Evolutionary conservation across 2,329 filamentous ascomycete genomes (phyloP).

Genomic region (Rutstroemia sydowiana): DNA sequence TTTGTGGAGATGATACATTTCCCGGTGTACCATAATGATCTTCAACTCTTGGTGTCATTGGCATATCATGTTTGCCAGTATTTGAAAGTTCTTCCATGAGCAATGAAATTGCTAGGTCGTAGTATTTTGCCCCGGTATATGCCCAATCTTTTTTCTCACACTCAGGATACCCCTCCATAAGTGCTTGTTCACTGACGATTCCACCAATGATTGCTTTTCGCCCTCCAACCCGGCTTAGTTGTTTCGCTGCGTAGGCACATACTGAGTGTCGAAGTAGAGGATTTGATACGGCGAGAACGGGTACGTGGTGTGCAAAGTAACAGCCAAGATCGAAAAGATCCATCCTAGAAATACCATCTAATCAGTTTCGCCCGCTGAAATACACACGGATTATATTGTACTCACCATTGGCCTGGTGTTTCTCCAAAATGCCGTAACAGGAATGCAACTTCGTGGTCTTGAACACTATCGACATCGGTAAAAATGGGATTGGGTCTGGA

Average conservation of each 20-base stretch:
- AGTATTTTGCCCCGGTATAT: slow-evolving; percentile 53
- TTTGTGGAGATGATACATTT: slow-evolving; percentile 23
- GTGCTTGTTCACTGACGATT: slow-evolving; percentile 39
- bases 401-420: slow-evolving; percentile 49
- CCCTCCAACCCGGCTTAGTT: slow-evolving; percentile 47
- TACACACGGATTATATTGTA: neutral
- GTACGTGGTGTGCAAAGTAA: slow-evolving; percentile 54
- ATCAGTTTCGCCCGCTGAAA: neutral
- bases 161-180: slow-evolving; percentile 45
- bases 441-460: slow-evolving; percentile 51
- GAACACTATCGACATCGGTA: slow-evolving; percentile 27
- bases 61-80: slow-evolving; percentile 18
- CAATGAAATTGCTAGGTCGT: slow-evolving; percentile 48
- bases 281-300: slow-evolving; percentile 45
- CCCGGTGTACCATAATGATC: slow-evolving; percentile 19
- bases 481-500: neutral
- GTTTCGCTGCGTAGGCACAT: slow-evolving; percentile 55
- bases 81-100: slow-evolving; percentile 34
- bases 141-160: slow-evolving; percentile 44
- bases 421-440: slow-evolving; percentile 54
- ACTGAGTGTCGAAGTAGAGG: slow-evolving; percentile 44
- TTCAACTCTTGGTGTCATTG: slow-evolving; percentile 29
- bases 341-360: slow-evolving; percentile 35
- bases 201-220: slow-evolving; percentile 43
- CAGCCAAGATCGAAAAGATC: slow-evolving; percentile 47